Base-by-base conservation (phyloP, 1,284 basidiomycete species). In the Ustilago tritici region DNA sequence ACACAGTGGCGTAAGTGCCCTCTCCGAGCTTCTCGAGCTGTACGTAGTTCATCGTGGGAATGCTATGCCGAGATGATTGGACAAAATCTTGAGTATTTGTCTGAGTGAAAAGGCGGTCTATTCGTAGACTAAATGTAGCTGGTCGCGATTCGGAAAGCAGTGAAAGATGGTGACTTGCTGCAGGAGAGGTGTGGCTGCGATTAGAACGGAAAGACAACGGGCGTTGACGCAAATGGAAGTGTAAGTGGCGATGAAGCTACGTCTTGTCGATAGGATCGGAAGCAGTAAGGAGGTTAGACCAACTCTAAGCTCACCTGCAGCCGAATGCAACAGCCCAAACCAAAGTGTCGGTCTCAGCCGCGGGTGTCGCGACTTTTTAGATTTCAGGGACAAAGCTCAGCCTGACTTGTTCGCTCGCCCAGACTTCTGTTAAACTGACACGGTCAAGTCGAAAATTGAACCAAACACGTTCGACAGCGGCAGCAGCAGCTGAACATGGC, bases 21-120 rank as follows among this genome's bases (percentile, higher is more conserved):
- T 86, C 84, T 53, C 83, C 83, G 43, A 86, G 82, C 79, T 86
- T 86, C 63, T 86, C 84, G 14, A 86, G 77, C 62, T 86, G 83
- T 5, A 84, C 81, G 75, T 85, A 85, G 61, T 85, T 85, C 83
- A 84, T 85, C 47, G 49, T 66, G 56, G 35, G 35, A 7, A 15
- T 19, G 43, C 15, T 7, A 19, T 2, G 17, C 6, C 3, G 43
- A 7, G n/a, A 46, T 46, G 17, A 19, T 46, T 19, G 8, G 23
- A 28, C 23, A 28, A 28, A 28, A 28, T 28, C 23, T 28, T 28
- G 23, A 28, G 23, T 28, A 28, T 28, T 28, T 3, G 23, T 28
- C 23, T 38, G 14, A 38, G 36, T 38, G 36, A 38, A 28, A 28
- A 28, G 23, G 40, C 15, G 7, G 17, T 19, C 2, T 46, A 8